Conservation (phyloP, 1,284 basidiomycete species). For the Fereydounia khargensis region DNA sequence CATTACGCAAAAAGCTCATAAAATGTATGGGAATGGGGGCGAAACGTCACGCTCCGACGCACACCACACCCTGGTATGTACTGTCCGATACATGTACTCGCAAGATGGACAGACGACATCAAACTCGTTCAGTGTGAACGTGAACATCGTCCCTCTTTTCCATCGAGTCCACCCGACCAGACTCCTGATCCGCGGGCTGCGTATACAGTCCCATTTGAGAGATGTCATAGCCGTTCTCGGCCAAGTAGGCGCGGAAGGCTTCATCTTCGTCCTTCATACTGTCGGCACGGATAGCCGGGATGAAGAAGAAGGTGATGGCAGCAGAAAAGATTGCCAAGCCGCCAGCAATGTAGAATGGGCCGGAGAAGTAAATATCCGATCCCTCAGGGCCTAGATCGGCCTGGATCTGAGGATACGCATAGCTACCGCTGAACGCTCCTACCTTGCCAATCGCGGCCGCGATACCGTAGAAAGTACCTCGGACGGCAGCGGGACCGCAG, state of each 20-base stretch:
- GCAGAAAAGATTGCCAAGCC: constrained; percentile 77
- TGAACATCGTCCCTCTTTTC: neutral
- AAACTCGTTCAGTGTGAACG: no score
- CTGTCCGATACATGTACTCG: no score
- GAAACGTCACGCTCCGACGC: no score
- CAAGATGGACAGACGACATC: no score
- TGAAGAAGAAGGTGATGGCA: constrained; percentile 70
- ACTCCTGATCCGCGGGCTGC: no score
- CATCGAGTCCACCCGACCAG: no score
- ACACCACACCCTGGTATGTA: no score
- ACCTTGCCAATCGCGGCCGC: constrained; percentile 79
- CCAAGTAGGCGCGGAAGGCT: constrained; percentile 59
- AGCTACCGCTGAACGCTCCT: constrained; percentile 43
- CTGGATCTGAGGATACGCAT: constrained; percentile 44
- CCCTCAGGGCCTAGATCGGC: constrained; percentile 10
- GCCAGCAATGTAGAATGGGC: constrained; percentile 59
- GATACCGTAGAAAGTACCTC: constrained; percentile 49
- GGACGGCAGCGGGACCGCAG: constrained; percentile 35
- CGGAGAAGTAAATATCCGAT: constrained; percentile 34
- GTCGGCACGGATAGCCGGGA: constrained; percentile 72
- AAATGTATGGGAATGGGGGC: no score
- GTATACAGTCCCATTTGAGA: constrained; percentile 41
- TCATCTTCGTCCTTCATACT: constrained; percentile 76
- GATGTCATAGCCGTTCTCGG: constrained; percentile 47
- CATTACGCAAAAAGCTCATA: neutral